Base-by-base conservation (phyloP, 1,284 basidiomycete species). In the Rhodotorula sp. region DNA sequence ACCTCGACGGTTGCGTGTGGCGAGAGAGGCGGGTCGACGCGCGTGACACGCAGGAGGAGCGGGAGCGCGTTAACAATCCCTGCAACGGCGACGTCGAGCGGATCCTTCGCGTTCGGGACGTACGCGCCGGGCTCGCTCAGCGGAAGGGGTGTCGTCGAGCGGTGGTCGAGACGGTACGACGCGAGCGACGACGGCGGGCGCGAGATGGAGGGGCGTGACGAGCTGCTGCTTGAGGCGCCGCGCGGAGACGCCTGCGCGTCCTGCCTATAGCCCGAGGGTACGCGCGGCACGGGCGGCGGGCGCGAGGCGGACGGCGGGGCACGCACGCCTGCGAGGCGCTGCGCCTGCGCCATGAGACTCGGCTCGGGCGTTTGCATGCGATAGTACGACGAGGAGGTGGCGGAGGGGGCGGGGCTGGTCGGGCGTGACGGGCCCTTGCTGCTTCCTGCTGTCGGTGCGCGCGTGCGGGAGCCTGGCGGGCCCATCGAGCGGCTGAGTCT, bases 31-130 rank as follows among this genome's bases (percentile, higher is more conserved):
- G 90, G 88, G 78, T 94, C 92, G 19, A 93, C 83, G 4, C 93
- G 88, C 78, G 91, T 89, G 66, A 94, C 85, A 27, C 89, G 80
- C 64, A 95, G 65, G 4, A 58, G 61, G 50, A 78, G 84, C 25
- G 88, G 87, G 55, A 92, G 86, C 27, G 87, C 85, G 80, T 94
- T 94, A 72, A 88, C 89, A 54, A 94, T 82, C 44, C 83, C 82
- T 8, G 90, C 90, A 50, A 95, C 87, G 80, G 92, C 90, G 13
- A 85, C 81, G 81, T 95, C 92, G 48, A 95, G 86, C 8, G 92
- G 91, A 80, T 95, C 92, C 71, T 87, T 87, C 56, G 84, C 79
- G 80, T 89, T 92, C 6, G 90, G 87, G n/a, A 86, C 80, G 81
- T 95, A 95, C 72, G 86, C 82, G 71, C 88, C 85, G 61, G 86